phyloP scores from a whole-genome alignment of 345 rosid genomes.

The Anacardium occidentale region DNA sequence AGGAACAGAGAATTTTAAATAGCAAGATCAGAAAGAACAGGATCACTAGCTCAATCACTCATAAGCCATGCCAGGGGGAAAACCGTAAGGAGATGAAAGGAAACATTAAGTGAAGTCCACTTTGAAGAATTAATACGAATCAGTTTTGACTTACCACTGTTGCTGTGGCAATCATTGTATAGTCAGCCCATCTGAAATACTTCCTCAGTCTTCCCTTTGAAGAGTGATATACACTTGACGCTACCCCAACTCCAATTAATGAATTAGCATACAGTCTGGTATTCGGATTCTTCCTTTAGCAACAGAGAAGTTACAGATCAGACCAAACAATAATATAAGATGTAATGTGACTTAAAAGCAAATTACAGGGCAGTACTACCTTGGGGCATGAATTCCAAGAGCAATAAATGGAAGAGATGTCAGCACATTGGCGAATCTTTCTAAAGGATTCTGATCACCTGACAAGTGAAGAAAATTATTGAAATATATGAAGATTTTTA shows the following conservation, averaged over 20 bases:
- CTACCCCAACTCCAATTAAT: conserved; percentile 86
- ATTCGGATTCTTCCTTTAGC: conserved; percentile 66
- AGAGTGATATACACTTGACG: conserved; percentile 82
- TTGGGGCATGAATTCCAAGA: conserved; percentile 86
- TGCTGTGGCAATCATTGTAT: conserved; percentile 89
- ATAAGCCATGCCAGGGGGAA: background rate
- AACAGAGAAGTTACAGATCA: conserved; percentile 13
- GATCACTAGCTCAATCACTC: background rate
- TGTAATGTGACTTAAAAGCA: background rate
- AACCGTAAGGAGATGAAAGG: background rate
- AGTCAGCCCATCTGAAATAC: conserved; percentile 87
- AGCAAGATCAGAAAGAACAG: background rate
- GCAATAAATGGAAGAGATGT: conserved; percentile 91
- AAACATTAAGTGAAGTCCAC: background rate
- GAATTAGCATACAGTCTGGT: conserved; percentile 87
- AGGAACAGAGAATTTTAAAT: background rate
- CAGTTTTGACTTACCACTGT: conserved; percentile 53
- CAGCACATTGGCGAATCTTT: conserved; percentile 74
- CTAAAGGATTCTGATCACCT: conserved; percentile 71
- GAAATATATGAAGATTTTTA: background rate
- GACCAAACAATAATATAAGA: background rate
- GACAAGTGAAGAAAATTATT: conserved; percentile 14
- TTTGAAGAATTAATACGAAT: background rate
- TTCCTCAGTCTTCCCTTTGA: conserved; percentile 79
- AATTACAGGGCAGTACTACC: conserved; percentile 43